A percentile compares a stretch with the other conserved stretches of the same genome.
These are phyloP conservation scores for Chrysosporium queenslandicum DNA, from an alignment of 2,329 filamentous ascomycete species.

Conservation along the genomic window DNA sequence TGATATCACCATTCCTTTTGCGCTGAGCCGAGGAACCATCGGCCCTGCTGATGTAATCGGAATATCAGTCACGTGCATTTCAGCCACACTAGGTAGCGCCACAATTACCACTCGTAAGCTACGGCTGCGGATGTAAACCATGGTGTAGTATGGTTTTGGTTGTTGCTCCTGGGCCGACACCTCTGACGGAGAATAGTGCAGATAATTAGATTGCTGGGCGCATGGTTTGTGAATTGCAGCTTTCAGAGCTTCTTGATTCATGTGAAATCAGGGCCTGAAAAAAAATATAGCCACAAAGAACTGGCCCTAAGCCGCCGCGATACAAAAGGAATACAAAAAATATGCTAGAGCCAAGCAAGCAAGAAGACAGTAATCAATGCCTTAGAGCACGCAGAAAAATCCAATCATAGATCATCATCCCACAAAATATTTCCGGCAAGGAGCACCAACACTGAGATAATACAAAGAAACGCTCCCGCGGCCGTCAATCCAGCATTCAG, in stretches of 20 bases:
- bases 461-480: neutral
- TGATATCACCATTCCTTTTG: neutral
- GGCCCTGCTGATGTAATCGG: neutral
- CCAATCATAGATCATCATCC: neutral
- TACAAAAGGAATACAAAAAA: too few species aligned
- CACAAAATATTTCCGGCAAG: neutral
- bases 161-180: too few species aligned
- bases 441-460: neutral
- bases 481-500: neutral
- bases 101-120: neutral
- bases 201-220: too few species aligned
- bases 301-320: too few species aligned
- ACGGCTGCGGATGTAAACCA: too few species aligned
- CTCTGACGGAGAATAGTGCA: too few species aligned
- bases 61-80: neutral
- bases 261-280: too few species aligned
- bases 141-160: too few species aligned
- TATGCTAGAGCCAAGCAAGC: neutral
- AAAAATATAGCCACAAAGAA: too few species aligned
- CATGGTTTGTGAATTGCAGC: too few species aligned
- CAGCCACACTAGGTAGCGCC: neutral
- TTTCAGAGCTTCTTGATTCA: too few species aligned
- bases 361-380: neutral
- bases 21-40: neutral
- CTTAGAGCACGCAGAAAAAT: neutral